These are phyloP conservation scores for Trichoderma sp. DNA, from an alignment of 2,329 filamentous ascomycete species.

Conservation along the genomic window DNA sequence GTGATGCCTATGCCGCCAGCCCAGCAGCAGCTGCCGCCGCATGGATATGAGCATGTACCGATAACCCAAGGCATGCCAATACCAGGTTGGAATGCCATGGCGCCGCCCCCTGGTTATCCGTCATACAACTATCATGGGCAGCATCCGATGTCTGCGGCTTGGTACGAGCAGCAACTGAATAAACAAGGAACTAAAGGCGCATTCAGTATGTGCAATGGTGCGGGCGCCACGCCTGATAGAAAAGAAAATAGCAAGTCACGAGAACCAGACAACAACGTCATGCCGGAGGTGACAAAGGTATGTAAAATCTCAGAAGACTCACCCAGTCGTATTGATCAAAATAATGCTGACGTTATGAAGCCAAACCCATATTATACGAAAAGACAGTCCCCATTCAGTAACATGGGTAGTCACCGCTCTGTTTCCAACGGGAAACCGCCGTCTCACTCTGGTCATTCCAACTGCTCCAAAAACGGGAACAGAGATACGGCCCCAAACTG, in stretches of 20 bases:
- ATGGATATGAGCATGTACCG: constrained; percentile 29
- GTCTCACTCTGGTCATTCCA: constrained; percentile 1
- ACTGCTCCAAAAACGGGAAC: constrained; percentile 15
- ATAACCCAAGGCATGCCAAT: constrained; percentile 32
- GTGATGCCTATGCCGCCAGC: constrained; percentile 19
- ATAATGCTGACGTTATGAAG: background rate
- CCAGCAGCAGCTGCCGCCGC: background rate
- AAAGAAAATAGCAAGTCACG: background rate
- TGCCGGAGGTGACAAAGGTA: constrained; percentile 7
- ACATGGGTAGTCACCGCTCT: constrained; percentile 19
- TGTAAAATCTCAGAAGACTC: background rate
- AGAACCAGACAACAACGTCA: constrained; percentile 20
- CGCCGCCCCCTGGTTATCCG: constrained; percentile 24
- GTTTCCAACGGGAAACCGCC: constrained; percentile 7
- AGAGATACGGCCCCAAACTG: background rate
- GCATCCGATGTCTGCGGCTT: background rate
- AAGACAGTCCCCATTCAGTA: constrained; percentile 23
- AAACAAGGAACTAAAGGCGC: constrained; percentile 15
- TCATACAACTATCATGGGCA: constrained; percentile 1
- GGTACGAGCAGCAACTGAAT: background rate
- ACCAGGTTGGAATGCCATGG: constrained; percentile 25
- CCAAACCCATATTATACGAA: constrained; percentile 15
- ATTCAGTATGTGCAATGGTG: background rate
- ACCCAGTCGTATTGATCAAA: too few species aligned
- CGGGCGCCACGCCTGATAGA: background rate